These are phyloP conservation scores for Nannochloris sp. DNA, from an alignment of 139 green algal species.

Conservation along the genomic window DNA sequence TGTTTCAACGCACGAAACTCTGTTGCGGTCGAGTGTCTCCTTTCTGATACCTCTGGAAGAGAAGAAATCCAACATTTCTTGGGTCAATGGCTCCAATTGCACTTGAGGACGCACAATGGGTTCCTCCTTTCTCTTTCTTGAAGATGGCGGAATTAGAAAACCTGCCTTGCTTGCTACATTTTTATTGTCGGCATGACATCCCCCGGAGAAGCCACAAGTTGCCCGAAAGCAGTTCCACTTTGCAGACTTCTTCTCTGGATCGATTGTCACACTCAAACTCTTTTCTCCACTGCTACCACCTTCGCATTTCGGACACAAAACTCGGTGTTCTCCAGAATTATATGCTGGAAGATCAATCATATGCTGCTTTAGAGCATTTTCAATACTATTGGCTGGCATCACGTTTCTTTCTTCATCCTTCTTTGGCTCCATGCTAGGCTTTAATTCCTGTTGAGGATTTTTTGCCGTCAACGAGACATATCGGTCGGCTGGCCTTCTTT, in stretches of 20 bases:
- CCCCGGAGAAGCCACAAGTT: conserved; percentile 47
- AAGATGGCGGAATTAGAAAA: conserved; percentile 9
- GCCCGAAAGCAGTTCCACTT: conserved; percentile 52
- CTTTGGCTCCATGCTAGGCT: too few species aligned
- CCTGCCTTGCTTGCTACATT: not conserved
- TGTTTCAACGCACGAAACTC: conserved; percentile 29
- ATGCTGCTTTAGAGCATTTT: conserved; percentile 26
- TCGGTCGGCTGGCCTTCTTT: too few species aligned
- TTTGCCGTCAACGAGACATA: too few species aligned
- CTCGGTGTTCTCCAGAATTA: conserved; percentile 25
- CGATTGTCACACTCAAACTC: conserved; percentile 35
- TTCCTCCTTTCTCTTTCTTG: conserved; percentile 19
- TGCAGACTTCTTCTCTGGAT: conserved; percentile 26
- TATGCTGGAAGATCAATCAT: conserved; percentile 28
- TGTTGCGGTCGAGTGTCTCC: conserved; percentile 42
- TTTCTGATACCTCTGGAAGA: conserved; percentile 38
- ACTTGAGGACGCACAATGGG: conserved; percentile 10
- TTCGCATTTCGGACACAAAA: conserved; percentile 36
- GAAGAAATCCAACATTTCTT: conserved; percentile 42
- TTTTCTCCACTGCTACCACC: conserved; percentile 32
- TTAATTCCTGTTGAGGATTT: too few species aligned
- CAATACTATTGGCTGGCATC: conserved; percentile 14
- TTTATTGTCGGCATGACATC: conserved; percentile 6
- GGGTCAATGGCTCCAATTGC: conserved; percentile 19
- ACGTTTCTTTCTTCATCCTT: too few species aligned